Evolutionary conservation across 495 filamentous ascomycete species (phyloP).

Genomic region (Aspergillus sparsus): DNA sequence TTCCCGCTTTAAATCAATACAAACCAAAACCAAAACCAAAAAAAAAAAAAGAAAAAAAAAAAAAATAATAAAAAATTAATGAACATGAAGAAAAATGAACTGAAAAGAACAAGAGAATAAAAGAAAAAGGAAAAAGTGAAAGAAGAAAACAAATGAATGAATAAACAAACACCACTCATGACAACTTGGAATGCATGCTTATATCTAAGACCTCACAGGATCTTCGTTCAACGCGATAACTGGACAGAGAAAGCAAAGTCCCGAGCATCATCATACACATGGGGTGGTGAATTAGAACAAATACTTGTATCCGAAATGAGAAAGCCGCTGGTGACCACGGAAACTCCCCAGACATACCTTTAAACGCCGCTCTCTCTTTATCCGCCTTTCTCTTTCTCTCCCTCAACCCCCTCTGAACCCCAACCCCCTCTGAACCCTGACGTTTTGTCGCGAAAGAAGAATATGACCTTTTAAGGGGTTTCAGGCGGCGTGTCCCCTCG

Average conservation of each 20-base stretch:
- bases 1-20: neutral
- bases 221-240: slow-evolving; percentile 23
- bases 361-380: neutral
- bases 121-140: neutral
- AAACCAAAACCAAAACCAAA: neutral
- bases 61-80: neutral
- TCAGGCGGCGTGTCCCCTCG: slow-evolving; percentile 26
- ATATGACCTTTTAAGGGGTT: slow-evolving; percentile 18
- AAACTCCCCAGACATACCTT: neutral
- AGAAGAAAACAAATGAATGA: neutral
- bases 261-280: slow-evolving; percentile 23
- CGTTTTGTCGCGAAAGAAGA: neutral
- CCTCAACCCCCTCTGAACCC: neutral
- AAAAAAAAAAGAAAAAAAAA: neutral
- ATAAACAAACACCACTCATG: neutral
- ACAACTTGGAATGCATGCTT: neutral
- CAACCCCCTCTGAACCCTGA: neutral
- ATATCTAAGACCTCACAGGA: slow-evolving; percentile 17
- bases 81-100: neutral
- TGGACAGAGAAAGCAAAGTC: slow-evolving; percentile 25
- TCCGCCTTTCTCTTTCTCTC: neutral
- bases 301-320: slow-evolving; percentile 16
- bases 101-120: neutral
- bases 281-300: slow-evolving; percentile 26
- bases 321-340: neutral